These are phyloP conservation scores for Colletotrichum simmondsii DNA, from an alignment of 2,329 filamentous ascomycete genomes.

Conservation along the genomic window DNA sequence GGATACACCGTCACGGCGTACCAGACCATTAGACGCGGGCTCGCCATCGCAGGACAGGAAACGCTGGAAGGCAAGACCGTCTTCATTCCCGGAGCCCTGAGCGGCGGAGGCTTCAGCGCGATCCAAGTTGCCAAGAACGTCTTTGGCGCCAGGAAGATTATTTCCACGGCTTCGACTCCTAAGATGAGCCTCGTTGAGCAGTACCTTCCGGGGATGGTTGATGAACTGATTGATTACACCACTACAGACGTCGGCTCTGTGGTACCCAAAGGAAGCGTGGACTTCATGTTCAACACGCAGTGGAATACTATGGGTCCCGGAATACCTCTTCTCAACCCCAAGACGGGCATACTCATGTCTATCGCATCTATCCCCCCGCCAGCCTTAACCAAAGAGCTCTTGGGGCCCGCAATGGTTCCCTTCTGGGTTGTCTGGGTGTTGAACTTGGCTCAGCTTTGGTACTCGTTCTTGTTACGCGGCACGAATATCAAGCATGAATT, in stretches of 20 bases:
- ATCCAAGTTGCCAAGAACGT: conserved; percentile 63
- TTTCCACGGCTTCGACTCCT: conserved; percentile 63
- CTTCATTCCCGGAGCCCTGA: conserved; percentile 61
- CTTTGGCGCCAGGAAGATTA: conserved; percentile 57
- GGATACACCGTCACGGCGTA: conserved; percentile 53
- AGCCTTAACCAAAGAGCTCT: conserved; percentile 40
- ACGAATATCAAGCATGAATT: conserved; percentile 57
- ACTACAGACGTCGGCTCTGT: conserved; percentile 48
- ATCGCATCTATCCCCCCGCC: conserved; percentile 51
- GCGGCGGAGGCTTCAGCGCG: conserved; percentile 56
- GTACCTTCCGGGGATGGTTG: conserved; percentile 55
- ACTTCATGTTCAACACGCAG: conserved; percentile 63
- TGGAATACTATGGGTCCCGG: conserved; percentile 48
- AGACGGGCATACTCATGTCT: conserved; percentile 52
- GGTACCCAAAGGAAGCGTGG: conserved; percentile 55
- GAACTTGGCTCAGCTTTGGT: conserved; percentile 50
- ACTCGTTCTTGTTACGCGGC: conserved; percentile 54
- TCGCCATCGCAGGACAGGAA: conserved; percentile 47
- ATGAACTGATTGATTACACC: conserved; percentile 64
- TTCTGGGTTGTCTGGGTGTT: conserved; percentile 50
- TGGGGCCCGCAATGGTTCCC: conserved; percentile 46
- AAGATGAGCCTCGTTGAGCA: conserved; percentile 59
- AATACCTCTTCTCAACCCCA: conserved; percentile 51
- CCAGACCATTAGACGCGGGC: conserved; percentile 53
- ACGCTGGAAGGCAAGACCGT: conserved; percentile 61